phyloP scores from a whole-genome alignment of 768 basidiomycete genomes.

The Russula sp. region DNA sequence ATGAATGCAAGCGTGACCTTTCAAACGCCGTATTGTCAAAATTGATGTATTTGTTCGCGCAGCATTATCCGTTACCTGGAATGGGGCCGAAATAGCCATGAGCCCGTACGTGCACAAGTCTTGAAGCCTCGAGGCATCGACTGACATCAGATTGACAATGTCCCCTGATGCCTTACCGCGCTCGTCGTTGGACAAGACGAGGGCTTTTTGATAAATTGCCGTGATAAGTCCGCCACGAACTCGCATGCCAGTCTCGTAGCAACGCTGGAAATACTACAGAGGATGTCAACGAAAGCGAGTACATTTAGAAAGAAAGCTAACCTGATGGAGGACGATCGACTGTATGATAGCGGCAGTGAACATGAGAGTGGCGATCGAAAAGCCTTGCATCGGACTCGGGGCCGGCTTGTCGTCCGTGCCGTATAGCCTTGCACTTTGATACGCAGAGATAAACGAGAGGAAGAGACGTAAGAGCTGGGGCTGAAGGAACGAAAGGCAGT shows the following conservation, averaged over 20 bases:
- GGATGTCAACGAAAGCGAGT: not conserved
- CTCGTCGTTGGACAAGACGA: conserved; percentile 83
- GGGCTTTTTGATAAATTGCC: conserved; percentile 78
- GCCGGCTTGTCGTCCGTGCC: conserved; percentile 24
- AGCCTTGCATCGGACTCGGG: conserved; percentile 55
- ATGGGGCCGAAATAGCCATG: conserved; percentile 79
- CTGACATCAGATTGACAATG: conserved; percentile 91
- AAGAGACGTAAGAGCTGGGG: conserved; percentile 81
- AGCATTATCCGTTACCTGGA: conserved; percentile 48
- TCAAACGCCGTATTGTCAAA: not conserved
- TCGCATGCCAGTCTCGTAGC: conserved; percentile 88
- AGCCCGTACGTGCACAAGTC: conserved; percentile 80
- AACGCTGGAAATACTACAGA: conserved; percentile 74
- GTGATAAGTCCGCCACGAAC: conserved; percentile 84
- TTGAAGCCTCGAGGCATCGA: conserved; percentile 73
- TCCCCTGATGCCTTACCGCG: conserved; percentile 79
- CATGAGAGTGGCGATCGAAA: conserved; percentile 72
- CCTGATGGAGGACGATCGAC: conserved; percentile 76
- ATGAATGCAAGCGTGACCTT: conserved; percentile 85
- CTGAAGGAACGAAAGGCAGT: conserved; percentile 75
- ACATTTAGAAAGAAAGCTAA: conserved; percentile 27
- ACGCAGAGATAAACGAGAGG: conserved; percentile 73
- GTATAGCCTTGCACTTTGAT: conserved; percentile 48
- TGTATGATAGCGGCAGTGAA: conserved; percentile 74
- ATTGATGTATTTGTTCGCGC: not conserved